These are phyloP conservation scores for Sarocladium kiliense DNA, from an alignment of 2,329 filamentous ascomycete genomes.

Conservation along the genomic window DNA sequence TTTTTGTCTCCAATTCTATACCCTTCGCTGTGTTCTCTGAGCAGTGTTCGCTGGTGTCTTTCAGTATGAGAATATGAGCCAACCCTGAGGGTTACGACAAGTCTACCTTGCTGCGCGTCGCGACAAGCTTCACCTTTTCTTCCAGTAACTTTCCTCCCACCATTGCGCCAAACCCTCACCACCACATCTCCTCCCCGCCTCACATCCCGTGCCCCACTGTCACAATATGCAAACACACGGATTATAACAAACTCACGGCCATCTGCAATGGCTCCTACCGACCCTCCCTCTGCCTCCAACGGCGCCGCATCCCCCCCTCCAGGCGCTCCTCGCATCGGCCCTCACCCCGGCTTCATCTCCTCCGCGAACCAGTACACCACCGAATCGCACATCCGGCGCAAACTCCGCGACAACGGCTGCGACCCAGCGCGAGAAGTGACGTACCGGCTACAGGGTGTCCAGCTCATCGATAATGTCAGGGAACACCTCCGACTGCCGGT, in stretches of 20 bases:
- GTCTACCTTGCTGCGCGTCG: too few relatives aligned
- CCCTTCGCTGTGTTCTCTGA: too few relatives aligned
- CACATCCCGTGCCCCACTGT: background rate
- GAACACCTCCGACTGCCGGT: constrained; percentile 79
- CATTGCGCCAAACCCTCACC: too few relatives aligned
- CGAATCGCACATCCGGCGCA: constrained; percentile 72
- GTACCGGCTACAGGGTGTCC: constrained; percentile 77
- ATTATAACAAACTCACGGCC: background rate
- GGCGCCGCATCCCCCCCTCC: constrained; percentile 2
- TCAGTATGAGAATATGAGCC: too few relatives aligned
- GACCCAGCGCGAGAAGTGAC: constrained; percentile 75
- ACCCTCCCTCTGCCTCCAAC: background rate
- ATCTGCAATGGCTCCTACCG: background rate
- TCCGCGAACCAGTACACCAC: constrained; percentile 62
- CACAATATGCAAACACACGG: background rate
- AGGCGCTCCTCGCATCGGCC: constrained; percentile 25
- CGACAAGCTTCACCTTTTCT: too few relatives aligned
- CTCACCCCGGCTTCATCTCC: constrained; percentile 43
- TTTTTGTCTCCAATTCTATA: too few relatives aligned
- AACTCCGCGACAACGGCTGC: constrained; percentile 60
- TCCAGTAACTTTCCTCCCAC: too few relatives aligned
- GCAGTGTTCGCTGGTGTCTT: too few relatives aligned
- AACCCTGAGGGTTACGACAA: too few relatives aligned
- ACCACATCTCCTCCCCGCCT: too few relatives aligned
- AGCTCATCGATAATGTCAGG: constrained; percentile 82